Evolutionary conservation across 176 grass and related monocot species (phyloP), one percentile per base, ranked within the genome.

Genomic region (Saccharum spontaneum): DNA sequence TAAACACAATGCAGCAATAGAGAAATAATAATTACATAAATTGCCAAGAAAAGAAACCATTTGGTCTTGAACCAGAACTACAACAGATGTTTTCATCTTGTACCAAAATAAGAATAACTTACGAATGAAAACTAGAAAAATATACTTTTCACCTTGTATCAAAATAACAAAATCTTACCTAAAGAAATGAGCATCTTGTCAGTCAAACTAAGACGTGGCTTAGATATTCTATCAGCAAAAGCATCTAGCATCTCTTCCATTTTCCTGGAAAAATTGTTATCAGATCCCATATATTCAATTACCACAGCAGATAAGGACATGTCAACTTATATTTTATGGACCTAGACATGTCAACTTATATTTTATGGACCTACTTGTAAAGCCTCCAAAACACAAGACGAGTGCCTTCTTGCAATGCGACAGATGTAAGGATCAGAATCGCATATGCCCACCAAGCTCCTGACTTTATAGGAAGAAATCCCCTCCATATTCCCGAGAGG

Each of bases 181-280:
- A 99, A 86, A 44, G 93, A 92, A 68, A 98, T 92, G 79, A 90
- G 82, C 91, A 96, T 90, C 86, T 96, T 96, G 87, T 98, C 97
- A 69, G 89, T 94, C 81, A 89, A 88, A 87, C 85, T 89, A 83
- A 99, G 97, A 24, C 82, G 88, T 22, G 93, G 90, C 82, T 94
- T 99, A 83, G 94, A 92, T 79, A 94, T 88, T 88, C 84, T 93
- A 70, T 96, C 91, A 0, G 97, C 97, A 79, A 99, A 99, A 46
- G 90, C 77, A 96, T 99, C 90, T 71, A 99, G 82, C 86, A 94
- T 92, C 71, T 94, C 88, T 89, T 95, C 90, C 88, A 96, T 89
- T 82, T 92, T 99, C 91, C 91, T 99, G 75, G 22, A 63, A 87
- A 92, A 84, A 72, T 6, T 81, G 38, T 93, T 54, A 87, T 71